Evolutionary conservation across 371 early-diverging fungal genomes (phyloP).

Genomic region (Blakeslea trispora): DNA sequence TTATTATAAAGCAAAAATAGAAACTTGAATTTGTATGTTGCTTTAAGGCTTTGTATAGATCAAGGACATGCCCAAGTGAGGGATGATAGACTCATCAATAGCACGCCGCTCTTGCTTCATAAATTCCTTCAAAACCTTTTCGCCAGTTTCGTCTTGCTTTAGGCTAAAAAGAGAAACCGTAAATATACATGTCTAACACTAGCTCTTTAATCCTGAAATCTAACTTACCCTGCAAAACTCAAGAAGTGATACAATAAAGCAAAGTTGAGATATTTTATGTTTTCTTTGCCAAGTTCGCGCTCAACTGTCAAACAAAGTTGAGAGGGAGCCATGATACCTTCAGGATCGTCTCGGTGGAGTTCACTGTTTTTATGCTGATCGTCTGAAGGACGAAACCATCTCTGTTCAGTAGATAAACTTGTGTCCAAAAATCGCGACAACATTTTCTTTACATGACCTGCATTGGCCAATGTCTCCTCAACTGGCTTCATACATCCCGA

Average conservation of each 20-base stretch:
- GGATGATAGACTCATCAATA: constrained; percentile 1
- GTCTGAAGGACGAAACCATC: constrained; percentile 14
- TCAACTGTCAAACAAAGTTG: constrained; percentile 12
- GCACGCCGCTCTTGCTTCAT: constrained; percentile 26
- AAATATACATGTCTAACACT: background rate
- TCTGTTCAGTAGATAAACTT: constrained; percentile 7
- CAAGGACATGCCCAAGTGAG: constrained; percentile 17
- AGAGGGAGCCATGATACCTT: constrained; percentile 8
- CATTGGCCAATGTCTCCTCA: constrained; percentile 6
- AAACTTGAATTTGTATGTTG: no score
- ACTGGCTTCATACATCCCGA: constrained; percentile 5
- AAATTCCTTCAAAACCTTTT: constrained; percentile 14
- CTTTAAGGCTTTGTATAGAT: constrained; percentile 3
- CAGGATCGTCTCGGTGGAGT: constrained; percentile 7
- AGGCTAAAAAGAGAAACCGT: constrained; percentile 15
- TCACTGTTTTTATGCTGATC: background rate
- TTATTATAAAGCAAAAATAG: background rate
- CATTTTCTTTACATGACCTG: constrained; percentile 10
- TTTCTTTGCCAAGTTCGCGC: constrained; percentile 19
- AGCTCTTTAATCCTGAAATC: no score
- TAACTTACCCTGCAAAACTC: constrained; percentile 24
- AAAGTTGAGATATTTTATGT: constrained; percentile 4
- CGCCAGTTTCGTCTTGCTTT: constrained; percentile 17
- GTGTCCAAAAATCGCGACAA: constrained; percentile 7
- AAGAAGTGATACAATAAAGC: constrained; percentile 24